Base-by-base conservation (phyloP, 169 alveolate species). In the Plasmodium ovale region DNA sequence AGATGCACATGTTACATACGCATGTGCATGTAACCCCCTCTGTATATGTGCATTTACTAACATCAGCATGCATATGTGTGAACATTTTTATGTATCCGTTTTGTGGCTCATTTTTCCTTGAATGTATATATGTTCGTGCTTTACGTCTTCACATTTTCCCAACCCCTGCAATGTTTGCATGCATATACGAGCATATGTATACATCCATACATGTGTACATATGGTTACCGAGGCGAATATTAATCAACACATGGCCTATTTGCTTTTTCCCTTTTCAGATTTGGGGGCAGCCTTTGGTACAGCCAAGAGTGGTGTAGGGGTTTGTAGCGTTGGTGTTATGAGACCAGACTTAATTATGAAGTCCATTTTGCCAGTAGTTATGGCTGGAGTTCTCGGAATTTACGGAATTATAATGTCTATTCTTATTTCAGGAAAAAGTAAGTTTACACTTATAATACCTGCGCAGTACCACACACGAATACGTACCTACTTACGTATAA, bases 261-360 rank as follows among this genome's bases (percentile, higher is more conserved):
- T 23, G 29, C 29, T 54, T 7, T 33, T 87, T 54, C 51, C 54
- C n/a, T 92, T 87, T 69, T 65, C 96, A 93, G 98, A 98, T 89
- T 96, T 99, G 89, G 99, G 99, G 51, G 99, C 99, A 16, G 99
- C 99, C 72, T 99, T 98, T 94, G 99, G 98, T 33, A 98, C 99
- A 35, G 99, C 99, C 21, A 97, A 98, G 94, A 94, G 98, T 62
- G 99, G 99, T 49, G 99, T 98, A 25, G 99, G 99, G 37, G 98
- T 99, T 74, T 95, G 99, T 59, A 96, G 99, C 89, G 98, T 99
- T 99, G 99, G 99, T 59, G 99, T 99, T 49, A 96, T 98, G 98
- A 97, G 99, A 72, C 99, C 99, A 12, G 99, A 99, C 73, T 94
- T 98, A 89, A 97, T 99, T 84, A 98, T 98, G 99, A 98, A 98